A percentile compares a stretch with the other conserved stretches of the same genome.
phyloP scores from a whole-genome alignment of 306 rosid genomes.

The Alnus rubra region DNA sequence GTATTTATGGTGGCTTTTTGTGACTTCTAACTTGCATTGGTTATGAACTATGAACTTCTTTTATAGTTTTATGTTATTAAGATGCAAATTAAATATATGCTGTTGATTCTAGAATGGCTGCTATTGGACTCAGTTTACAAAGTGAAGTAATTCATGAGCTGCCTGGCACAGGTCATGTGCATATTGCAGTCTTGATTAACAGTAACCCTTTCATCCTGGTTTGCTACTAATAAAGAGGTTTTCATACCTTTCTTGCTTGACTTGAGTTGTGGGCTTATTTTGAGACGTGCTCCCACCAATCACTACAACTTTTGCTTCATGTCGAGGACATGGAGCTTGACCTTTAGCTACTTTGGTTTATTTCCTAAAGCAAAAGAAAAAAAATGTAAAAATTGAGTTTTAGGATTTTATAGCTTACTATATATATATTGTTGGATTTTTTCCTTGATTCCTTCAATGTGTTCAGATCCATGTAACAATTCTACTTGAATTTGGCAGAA shows the following conservation, averaged over 20 bases:
- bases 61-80: neutral
- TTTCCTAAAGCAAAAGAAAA: neutral
- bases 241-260: neutral
- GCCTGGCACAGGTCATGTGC: neutral
- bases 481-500: conserved; percentile 46
- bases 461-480: neutral
- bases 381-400: neutral
- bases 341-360: neutral
- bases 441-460: neutral
- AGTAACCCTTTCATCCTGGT: neutral
- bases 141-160: neutral
- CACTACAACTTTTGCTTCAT: neutral
- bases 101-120: neutral
- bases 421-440: neutral
- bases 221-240: neutral
- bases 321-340: neutral
- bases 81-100: neutral
- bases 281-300: neutral
- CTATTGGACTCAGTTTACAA: neutral
- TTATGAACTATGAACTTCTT: neutral
- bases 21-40: neutral
- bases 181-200: neutral
- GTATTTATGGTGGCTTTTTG: neutral
- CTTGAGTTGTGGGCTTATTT: neutral
- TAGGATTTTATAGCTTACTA: conserved; percentile 1